Evolutionary conservation across 1,284 basidiomycete genomes (phyloP), one percentile per base, ranked within the genome.

Genomic region (Erythrobasidium hasegawianum): DNA sequence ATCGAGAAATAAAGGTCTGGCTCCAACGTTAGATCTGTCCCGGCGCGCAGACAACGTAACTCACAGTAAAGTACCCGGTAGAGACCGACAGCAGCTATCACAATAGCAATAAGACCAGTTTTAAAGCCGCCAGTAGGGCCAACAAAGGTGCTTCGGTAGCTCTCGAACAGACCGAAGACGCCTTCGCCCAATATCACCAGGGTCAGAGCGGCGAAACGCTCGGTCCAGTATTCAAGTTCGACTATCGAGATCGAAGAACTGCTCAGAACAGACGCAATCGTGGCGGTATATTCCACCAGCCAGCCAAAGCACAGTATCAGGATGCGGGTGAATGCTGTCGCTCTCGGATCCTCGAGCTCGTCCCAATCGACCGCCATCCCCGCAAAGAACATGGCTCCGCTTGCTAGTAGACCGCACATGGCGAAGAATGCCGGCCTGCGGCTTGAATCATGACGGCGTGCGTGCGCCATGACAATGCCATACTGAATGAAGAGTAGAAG

Each of bases 111-210:
- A 11, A 64, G 24, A 18, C 11, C 18, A 2, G 26, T 0, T 24
- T 54, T n/a, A 29, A 38, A 29, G 39, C 49, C 3, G 49, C 59
- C 16, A 18, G 29, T 10, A 61, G 50, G n/a, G 41, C 54, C 22
- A 53, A 26, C 11, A 11, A 33, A 33, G 4, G 33, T 33, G 33
- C 33, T 33, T 27, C 54, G 61, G 29, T 54, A 64, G 54, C 49
- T 54, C 47, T 57, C 61, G 40, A 64, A 57, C 13, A 57, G 40
- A 2, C 49, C 52, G 22, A 64, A 49, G 20, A 64, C 52, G 27
- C 61, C 61, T 57, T 64, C 61, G 5, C 61, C 61, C 52, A 64
- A 26, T 7, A 64, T 54, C 16, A 64, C 54, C 10, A 64, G 41
- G 27, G 52, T 64, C 2, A 64, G 41, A 9, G 61, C 52, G 1